Percentiles rank a stretch among this genome's conserved stretches.
phyloP scores from a whole-genome alignment of 2,329 filamentous ascomycete species.

The Xylaria sp. region DNA sequence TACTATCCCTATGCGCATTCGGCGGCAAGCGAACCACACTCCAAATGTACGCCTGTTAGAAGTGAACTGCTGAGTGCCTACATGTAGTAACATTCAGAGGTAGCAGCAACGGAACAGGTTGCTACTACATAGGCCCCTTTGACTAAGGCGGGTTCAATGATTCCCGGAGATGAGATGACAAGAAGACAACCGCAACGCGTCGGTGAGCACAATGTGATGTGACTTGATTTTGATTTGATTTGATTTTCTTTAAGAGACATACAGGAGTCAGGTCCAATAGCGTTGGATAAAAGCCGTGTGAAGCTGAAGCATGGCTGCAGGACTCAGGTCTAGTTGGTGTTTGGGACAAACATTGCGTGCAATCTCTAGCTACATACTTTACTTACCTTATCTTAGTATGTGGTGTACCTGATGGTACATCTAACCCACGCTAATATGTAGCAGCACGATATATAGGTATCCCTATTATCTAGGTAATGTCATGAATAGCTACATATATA shows the following conservation, averaged over 20 bases:
- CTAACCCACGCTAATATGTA: neutral
- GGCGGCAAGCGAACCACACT: conserved; percentile 8
- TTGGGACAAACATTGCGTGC: conserved; percentile 9
- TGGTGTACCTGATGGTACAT: too few relatives aligned
- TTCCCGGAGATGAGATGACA: neutral
- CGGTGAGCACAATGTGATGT: conserved; percentile 1
- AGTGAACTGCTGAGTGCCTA: neutral
- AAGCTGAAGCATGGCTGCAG: conserved; percentile 24
- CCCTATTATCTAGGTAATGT: neutral
- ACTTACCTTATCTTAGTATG: neutral
- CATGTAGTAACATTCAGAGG: neutral
- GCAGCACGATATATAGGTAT: neutral
- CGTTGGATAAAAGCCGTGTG: conserved; percentile 9
- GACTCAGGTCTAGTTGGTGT: conserved; percentile 5
- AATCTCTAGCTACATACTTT: too few relatives aligned
- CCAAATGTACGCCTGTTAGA: too few relatives aligned
- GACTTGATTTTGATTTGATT: neutral
- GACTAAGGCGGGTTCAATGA: neutral
- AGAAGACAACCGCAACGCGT: neutral
- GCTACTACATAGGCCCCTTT: neutral
- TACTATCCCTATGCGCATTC: conserved; percentile 3
- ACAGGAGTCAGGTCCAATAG: conserved; percentile 6
- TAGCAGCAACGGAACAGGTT: neutral
- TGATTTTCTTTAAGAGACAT: conserved; percentile 1
- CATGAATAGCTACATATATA: neutral